Percentiles rank a stretch among this genome's conserved stretches.
Conservation (phyloP, 495 filamentous ascomycete species). For the Penicillium lividum region DNA sequence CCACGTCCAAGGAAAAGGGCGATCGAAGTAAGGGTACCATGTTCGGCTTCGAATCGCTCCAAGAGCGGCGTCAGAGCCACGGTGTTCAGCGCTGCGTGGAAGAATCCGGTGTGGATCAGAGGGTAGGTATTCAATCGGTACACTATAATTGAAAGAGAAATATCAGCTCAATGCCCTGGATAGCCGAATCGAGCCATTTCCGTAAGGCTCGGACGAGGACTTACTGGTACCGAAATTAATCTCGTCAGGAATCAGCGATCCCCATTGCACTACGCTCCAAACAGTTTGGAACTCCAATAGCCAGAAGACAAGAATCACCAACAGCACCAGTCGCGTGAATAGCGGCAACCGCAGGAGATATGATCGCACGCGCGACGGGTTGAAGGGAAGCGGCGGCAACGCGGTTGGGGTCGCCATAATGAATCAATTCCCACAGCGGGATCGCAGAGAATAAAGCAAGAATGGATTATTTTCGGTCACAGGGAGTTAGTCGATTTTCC, state of each 20-base stretch:
- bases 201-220: conserved; percentile 30
- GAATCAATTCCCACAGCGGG: neutral
- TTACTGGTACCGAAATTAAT: conserved; percentile 72
- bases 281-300: conserved; percentile 62
- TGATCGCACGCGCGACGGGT: conserved; percentile 53
- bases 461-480: neutral
- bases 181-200: neutral
- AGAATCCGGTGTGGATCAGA: conserved; percentile 76
- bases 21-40: conserved; percentile 83
- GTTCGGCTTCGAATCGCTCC: conserved; percentile 90
- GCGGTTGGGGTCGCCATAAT: conserved; percentile 45
- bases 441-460: neutral
- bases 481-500: neutral
- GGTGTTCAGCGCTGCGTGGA: conserved; percentile 79
- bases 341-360: conserved; percentile 87
- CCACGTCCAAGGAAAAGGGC: conserved; percentile 86
- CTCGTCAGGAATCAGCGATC: conserved; percentile 74
- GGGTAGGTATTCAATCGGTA: conserved; percentile 93
- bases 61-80: conserved; percentile 79
- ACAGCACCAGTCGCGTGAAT: conserved; percentile 73
- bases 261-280: conserved; percentile 72
- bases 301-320: conserved; percentile 69
- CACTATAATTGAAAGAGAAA: conserved; percentile 55
- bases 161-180: conserved; percentile 9
- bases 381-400: conserved; percentile 49